A percentile compares a stretch with the other conserved stretches of the same genome.
Evolutionary conservation across 306 rosid genomes (phyloP).

Genomic region (Ormosia emarginata): DNA sequence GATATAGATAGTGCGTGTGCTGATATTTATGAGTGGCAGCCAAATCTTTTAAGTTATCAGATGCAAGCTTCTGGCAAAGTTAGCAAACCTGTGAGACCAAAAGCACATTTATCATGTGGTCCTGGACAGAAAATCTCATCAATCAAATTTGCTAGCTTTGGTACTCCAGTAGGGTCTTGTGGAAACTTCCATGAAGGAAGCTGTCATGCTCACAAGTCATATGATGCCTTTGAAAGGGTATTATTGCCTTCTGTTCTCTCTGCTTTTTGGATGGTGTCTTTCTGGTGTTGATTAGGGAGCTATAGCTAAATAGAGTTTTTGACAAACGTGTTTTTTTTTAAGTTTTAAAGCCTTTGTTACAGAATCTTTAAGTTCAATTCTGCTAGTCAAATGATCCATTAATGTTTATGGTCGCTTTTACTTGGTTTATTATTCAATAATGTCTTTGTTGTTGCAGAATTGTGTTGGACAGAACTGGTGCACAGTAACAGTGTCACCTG

Average conservation of each 20-base stretch:
- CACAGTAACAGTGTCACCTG: slow-evolving; percentile 70
- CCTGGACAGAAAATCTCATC: slow-evolving; percentile 82
- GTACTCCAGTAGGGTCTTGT: slow-evolving; percentile 81
- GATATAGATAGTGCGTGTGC: slow-evolving; percentile 82
- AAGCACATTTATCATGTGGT: slow-evolving; percentile 80
- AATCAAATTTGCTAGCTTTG: slow-evolving; percentile 93
- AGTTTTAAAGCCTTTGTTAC: neutral
- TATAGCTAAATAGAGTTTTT: neutral
- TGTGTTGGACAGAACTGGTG: slow-evolving; percentile 86
- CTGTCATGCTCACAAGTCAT: slow-evolving; percentile 92
- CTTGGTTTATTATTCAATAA: neutral
- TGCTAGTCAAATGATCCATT: neutral
- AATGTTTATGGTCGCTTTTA: neutral
- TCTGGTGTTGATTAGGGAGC: neutral
- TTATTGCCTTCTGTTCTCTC: slow-evolving; percentile 25
- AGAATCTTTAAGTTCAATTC: neutral
- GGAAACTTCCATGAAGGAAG: slow-evolving; percentile 85
- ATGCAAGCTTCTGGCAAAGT: slow-evolving; percentile 79
- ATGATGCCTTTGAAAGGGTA: slow-evolving; percentile 82
- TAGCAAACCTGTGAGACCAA: slow-evolving; percentile 72
- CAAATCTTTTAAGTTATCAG: slow-evolving; percentile 67
- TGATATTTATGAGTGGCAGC: slow-evolving; percentile 95
- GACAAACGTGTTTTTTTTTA: too few relatives aligned
- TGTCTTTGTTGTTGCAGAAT: slow-evolving; percentile 50
- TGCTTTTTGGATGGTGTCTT: neutral